Evolutionary conservation across 2,329 filamentous ascomycete genomes (phyloP).

Genomic region (Fusarium mundagurra): DNA sequence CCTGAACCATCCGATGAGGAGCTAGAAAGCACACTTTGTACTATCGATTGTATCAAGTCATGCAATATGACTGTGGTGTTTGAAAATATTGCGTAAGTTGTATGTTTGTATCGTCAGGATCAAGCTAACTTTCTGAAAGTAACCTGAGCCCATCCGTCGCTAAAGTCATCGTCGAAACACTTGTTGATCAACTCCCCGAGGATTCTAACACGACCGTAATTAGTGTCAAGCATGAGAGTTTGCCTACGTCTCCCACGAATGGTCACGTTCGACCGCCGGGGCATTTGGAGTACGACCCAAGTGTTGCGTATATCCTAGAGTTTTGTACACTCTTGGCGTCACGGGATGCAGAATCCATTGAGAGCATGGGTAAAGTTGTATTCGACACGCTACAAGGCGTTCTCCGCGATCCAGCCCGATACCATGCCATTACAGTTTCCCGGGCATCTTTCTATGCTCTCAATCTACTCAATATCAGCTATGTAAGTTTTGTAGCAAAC

Average conservation of each 20-base stretch:
- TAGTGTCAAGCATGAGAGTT: slow-evolving; percentile 86
- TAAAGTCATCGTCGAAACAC: slow-evolving; percentile 65
- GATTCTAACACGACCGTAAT: slow-evolving; percentile 81
- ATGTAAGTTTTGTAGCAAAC: slow-evolving; percentile 66
- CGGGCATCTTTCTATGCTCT: slow-evolving; percentile 89
- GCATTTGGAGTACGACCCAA: slow-evolving; percentile 81
- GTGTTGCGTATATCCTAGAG: slow-evolving; percentile 89
- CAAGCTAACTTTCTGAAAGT: slow-evolving; percentile 38
- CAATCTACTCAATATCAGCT: slow-evolving; percentile 82
- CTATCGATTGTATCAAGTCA: slow-evolving; percentile 91
- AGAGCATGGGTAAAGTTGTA: slow-evolving; percentile 79
- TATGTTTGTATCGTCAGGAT: not conserved
- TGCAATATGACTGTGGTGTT: slow-evolving; percentile 88
- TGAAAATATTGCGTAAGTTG: slow-evolving; percentile 78
- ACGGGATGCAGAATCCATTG: slow-evolving; percentile 77
- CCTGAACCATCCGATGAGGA: slow-evolving; percentile 98
- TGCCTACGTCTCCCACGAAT: slow-evolving; percentile 69
- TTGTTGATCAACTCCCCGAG: slow-evolving; percentile 88
- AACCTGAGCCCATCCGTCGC: slow-evolving; percentile 49
- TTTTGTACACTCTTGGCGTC: slow-evolving; percentile 85
- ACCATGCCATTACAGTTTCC: slow-evolving; percentile 86
- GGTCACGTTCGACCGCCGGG: slow-evolving; percentile 48
- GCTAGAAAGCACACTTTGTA: slow-evolving; percentile 92
- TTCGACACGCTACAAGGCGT: slow-evolving; percentile 83
- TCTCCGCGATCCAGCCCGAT: slow-evolving; percentile 79